Conservation (phyloP, 2,329 filamentous ascomycete genomes). For the Hypoxylon sp. region DNA sequence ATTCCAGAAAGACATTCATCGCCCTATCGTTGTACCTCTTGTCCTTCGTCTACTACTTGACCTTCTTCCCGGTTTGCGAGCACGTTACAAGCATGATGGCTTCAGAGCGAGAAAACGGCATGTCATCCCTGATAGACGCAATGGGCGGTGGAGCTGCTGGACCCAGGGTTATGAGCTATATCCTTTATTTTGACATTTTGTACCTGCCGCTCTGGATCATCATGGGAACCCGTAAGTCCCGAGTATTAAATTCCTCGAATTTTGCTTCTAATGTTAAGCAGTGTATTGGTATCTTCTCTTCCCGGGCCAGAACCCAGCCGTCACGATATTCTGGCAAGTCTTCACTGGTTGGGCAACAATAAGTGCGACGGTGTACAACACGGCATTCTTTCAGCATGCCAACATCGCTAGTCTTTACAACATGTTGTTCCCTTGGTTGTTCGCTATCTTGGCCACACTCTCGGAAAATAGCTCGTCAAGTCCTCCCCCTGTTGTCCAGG, state of each 20-base stretch:
- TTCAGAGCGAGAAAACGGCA: slow-evolving; percentile 77
- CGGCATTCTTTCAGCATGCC: slow-evolving; percentile 57
- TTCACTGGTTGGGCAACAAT: slow-evolving; percentile 69
- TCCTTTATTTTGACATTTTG: slow-evolving; percentile 77
- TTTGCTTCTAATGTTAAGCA: slow-evolving; percentile 61
- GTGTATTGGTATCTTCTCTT: slow-evolving; percentile 55
- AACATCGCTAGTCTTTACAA: slow-evolving; percentile 54
- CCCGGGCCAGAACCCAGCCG: slow-evolving; percentile 49
- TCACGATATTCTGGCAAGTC: slow-evolving; percentile 63
- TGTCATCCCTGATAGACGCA: slow-evolving; percentile 81
- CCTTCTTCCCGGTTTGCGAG: slow-evolving; percentile 78
- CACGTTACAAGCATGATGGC: slow-evolving; percentile 80
- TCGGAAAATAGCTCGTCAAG: slow-evolving; percentile 33
- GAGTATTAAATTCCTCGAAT: slow-evolving; percentile 52
- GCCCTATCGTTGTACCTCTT: slow-evolving; percentile 75
- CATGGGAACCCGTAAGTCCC: slow-evolving; percentile 56
- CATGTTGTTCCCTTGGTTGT: slow-evolving; percentile 50
- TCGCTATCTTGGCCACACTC: slow-evolving; percentile 48
- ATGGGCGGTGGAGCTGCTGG: slow-evolving; percentile 79
- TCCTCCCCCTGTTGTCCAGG: slow-evolving; percentile 37
- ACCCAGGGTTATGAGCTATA: slow-evolving; percentile 73
- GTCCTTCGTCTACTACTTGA: slow-evolving; percentile 77
- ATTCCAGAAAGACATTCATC: slow-evolving; percentile 74
- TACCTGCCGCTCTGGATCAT: slow-evolving; percentile 68
- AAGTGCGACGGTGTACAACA: slow-evolving; percentile 72